Percentiles rank a stretch among this genome's conserved stretches.
phyloP scores from a whole-genome alignment of 1,284 basidiomycete species.

The Cutaneotrichosporon sp. region DNA sequence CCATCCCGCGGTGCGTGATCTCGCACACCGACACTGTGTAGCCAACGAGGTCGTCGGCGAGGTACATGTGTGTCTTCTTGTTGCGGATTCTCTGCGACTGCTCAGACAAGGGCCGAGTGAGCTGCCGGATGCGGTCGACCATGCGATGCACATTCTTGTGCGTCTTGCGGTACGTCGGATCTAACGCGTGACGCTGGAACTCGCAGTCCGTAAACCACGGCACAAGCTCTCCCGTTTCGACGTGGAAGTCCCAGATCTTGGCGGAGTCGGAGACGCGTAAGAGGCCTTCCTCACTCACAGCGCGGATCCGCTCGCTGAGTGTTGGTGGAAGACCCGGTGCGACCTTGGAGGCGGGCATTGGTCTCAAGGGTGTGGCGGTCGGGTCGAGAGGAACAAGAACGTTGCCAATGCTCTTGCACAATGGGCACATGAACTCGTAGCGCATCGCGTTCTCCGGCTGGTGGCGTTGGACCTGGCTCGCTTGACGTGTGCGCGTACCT shows the following conservation, averaged over 20 bases:
- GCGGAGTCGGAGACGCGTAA: constrained; percentile 45
- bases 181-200: constrained; percentile 32
- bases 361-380: constrained; percentile 26
- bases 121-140: constrained; percentile 44
- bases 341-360: constrained; percentile 27
- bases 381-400: constrained; percentile 77
- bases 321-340: constrained; percentile 27
- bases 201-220: constrained; percentile 50
- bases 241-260: constrained; percentile 51
- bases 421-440: constrained; percentile 92
- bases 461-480: constrained; percentile 83
- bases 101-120: constrained; percentile 47
- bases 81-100: constrained; percentile 49
- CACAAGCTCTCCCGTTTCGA: constrained; percentile 51
- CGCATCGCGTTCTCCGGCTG: constrained; percentile 91
- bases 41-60: constrained; percentile 85
- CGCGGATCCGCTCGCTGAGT: constrained; percentile 45
- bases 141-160: constrained; percentile 38
- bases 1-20: constrained; percentile 70
- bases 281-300: constrained; percentile 48
- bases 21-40: constrained; percentile 84
- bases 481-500: constrained; percentile 84
- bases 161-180: constrained; percentile 33
- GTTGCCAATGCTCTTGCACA: constrained; percentile 98
- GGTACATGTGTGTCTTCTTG: constrained; percentile 61